Percentiles rank a stretch among this genome's conserved stretches.
Conservation (phyloP, 805 yeast genomes). For the Pichia occidentalis region DNA sequence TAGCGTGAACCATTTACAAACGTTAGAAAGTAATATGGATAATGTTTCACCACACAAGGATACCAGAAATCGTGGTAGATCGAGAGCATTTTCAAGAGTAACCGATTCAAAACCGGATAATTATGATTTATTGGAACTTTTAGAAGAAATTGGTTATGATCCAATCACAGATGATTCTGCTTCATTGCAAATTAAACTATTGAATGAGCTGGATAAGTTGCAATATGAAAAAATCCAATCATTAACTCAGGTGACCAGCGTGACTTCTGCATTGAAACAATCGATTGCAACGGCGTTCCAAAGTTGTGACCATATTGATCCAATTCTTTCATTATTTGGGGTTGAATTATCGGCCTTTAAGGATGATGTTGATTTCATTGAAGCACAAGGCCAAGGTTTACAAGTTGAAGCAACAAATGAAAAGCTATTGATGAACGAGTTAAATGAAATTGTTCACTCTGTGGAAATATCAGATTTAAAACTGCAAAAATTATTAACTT, state of each 20-base stretch:
- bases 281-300: constrained; percentile 38
- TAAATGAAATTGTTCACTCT: constrained; percentile 62
- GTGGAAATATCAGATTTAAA: constrained; percentile 58
- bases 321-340: constrained; percentile 47
- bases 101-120: constrained; percentile 17
- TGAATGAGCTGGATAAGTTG: constrained; percentile 51
- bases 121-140: constrained; percentile 50
- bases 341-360: constrained; percentile 59
- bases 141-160: constrained; percentile 76
- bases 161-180: constrained; percentile 53
- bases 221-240: constrained; percentile 58
- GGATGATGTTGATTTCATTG: constrained; percentile 64
- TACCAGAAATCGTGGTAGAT: constrained; percentile 16
- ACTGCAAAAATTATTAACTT: constrained; percentile 38
- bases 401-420: constrained; percentile 81
- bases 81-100: constrained; percentile 28
- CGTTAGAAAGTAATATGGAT: constrained; percentile 6
- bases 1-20: constrained; percentile 5
- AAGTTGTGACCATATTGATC: constrained; percentile 52
- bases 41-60: not conserved
- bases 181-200: constrained; percentile 49
- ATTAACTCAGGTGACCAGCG: constrained; percentile 36
- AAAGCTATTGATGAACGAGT: constrained; percentile 63
- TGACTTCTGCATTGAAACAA: constrained; percentile 36
- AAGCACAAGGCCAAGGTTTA: constrained; percentile 68